Percentiles rank a stretch among this genome's conserved stretches.
Conservation (phyloP, 2,329 filamentous ascomycete genomes). For the Aspergillus proliferans region DNA sequence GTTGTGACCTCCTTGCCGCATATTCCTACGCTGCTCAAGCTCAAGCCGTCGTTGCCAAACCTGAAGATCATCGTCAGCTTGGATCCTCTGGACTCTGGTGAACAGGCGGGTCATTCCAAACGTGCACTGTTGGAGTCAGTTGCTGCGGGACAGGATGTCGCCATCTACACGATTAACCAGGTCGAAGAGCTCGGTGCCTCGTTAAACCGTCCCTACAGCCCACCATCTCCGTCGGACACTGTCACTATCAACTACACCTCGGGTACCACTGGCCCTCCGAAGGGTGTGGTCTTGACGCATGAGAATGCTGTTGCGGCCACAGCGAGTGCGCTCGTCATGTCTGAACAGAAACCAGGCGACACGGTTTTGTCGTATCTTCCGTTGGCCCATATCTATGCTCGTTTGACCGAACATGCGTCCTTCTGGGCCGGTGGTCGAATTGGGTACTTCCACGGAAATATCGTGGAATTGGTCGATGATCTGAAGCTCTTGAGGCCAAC, state of each 20-base stretch:
- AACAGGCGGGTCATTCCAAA: conserved; percentile 72
- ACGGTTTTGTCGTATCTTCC: conserved; percentile 81
- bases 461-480: conserved; percentile 80
- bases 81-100: conserved; percentile 74
- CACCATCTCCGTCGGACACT: conserved; percentile 67
- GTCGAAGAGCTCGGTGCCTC: conserved; percentile 75
- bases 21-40: conserved; percentile 72
- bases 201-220: conserved; percentile 62
- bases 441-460: conserved; percentile 92
- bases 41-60: conserved; percentile 67
- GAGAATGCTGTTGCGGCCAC: conserved; percentile 70
- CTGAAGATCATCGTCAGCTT: conserved; percentile 85
- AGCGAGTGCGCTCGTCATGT: conserved; percentile 53
- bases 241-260: conserved; percentile 69
- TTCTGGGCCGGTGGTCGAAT: conserved; percentile 67
- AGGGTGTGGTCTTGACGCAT: conserved; percentile 68
- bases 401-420: conserved; percentile 70
- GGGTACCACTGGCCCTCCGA: conserved; percentile 58
- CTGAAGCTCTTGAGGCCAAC: conserved; percentile 81
- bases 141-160: conserved; percentile 65
- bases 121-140: conserved; percentile 67
- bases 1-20: conserved; percentile 75
- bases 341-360: conserved; percentile 52
- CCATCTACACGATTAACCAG: conserved; percentile 70
- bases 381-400: conserved; percentile 87